These are phyloP conservation scores for Phytomonas sp. DNA, from an alignment of 208 protist species.

Conservation along the genomic window DNA sequence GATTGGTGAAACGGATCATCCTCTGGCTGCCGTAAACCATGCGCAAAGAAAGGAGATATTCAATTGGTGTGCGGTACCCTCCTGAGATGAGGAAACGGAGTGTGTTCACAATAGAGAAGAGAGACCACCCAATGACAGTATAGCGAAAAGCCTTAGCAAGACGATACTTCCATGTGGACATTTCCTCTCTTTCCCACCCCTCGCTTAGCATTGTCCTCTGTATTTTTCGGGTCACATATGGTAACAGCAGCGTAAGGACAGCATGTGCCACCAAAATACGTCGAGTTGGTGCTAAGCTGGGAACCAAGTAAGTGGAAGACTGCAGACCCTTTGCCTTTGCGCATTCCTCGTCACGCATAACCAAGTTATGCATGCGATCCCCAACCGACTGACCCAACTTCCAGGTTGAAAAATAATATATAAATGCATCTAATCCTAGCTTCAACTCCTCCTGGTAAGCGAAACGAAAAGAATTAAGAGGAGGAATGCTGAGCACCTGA, in stretches of 20 bases:
- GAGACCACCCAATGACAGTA: slow-evolving; percentile 33
- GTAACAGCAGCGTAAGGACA: slow-evolving; percentile 56
- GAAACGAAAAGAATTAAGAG: slow-evolving; percentile 58
- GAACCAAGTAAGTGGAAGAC: slow-evolving; percentile 39
- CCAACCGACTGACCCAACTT: slow-evolving; percentile 60
- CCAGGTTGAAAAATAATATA: slow-evolving; percentile 75
- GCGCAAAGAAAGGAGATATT: slow-evolving; percentile 75
- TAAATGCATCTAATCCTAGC: slow-evolving; percentile 45
- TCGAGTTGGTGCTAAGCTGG: slow-evolving; percentile 54
- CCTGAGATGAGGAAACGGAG: slow-evolving; percentile 83
- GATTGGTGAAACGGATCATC: slow-evolving; percentile 71
- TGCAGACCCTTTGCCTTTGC: slow-evolving; percentile 36
- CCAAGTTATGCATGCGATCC: slow-evolving; percentile 79
- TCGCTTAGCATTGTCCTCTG: slow-evolving; percentile 65
- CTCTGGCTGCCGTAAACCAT: slow-evolving; percentile 79
- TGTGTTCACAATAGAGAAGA: slow-evolving; percentile 69
- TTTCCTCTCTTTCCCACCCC: slow-evolving; percentile 50
- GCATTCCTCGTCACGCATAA: slow-evolving; percentile 67
- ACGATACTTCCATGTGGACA: slow-evolving; percentile 19
- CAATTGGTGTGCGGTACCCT: slow-evolving; percentile 74
- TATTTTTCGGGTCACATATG: slow-evolving; percentile 72
- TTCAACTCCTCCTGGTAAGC: slow-evolving; percentile 74
- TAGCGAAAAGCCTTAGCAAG: slow-evolving; percentile 42
- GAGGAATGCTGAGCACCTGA: slow-evolving; percentile 55
- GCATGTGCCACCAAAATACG: slow-evolving; percentile 60